phyloP scores from a whole-genome alignment of 768 basidiomycete genomes.

The Rhizopogon vulgaris region DNA sequence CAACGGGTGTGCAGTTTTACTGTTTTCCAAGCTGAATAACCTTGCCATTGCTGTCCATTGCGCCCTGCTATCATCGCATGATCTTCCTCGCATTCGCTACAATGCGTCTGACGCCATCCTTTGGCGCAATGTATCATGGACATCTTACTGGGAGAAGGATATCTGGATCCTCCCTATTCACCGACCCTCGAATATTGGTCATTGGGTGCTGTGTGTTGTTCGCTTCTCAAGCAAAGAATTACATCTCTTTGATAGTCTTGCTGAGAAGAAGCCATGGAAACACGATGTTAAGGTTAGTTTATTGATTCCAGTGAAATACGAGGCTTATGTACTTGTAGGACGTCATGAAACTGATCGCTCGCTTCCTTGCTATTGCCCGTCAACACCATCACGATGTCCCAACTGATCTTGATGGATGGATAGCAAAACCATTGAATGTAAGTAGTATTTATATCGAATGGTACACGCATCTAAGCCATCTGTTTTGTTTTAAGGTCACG shows the following conservation, averaged over 20 bases:
- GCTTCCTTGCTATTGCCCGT: neutral
- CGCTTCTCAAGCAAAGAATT: constrained; percentile 3
- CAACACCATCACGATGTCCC: neutral
- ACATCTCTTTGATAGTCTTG: constrained; percentile 10
- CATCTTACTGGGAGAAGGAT: constrained; percentile 24
- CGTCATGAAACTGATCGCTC: constrained; percentile 5
- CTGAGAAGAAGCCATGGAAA: constrained; percentile 4
- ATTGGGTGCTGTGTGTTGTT: constrained; percentile 29
- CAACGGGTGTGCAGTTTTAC: constrained; percentile 6
- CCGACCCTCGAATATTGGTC: constrained; percentile 8
- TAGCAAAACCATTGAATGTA: neutral
- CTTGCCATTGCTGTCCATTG: neutral
- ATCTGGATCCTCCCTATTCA: constrained; percentile 36
- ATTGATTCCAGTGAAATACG: neutral
- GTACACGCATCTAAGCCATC: neutral
- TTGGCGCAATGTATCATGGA: constrained; percentile 12
- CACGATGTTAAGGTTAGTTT: neutral
- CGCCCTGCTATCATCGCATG: constrained; percentile 6
- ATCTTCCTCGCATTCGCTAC: constrained; percentile 1
- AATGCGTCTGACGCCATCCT: constrained; percentile 6
- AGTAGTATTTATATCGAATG: neutral
- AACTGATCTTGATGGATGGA: constrained; percentile 4
- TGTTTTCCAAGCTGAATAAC: neutral
- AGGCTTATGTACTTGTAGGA: neutral
- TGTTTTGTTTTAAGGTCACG: neutral